These are phyloP conservation scores for Trichoderma atroviride DNA, from an alignment of 2,329 filamentous ascomycete genomes.

Conservation along the genomic window DNA sequence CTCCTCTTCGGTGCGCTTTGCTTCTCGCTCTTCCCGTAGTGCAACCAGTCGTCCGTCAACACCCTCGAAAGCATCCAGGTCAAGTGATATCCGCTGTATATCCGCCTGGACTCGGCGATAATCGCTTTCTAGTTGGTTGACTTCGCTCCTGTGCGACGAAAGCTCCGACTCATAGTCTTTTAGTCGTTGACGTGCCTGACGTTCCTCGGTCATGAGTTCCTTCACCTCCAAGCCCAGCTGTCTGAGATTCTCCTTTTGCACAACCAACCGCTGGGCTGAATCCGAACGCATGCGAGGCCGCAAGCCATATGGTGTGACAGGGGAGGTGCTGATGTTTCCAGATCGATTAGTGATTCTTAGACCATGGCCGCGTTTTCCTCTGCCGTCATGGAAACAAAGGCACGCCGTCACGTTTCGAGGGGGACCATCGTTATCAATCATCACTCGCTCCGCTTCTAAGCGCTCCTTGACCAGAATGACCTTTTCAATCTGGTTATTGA, in stretches of 20 bases:
- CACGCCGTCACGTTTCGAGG: slow-evolving; percentile 74
- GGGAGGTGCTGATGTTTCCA: slow-evolving; percentile 47
- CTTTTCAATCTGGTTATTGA: slow-evolving; percentile 82
- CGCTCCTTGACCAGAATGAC: slow-evolving; percentile 73
- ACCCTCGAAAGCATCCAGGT: slow-evolving; percentile 68
- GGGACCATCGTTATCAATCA: slow-evolving; percentile 61
- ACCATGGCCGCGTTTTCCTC: slow-evolving; percentile 57
- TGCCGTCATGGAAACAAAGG: slow-evolving; percentile 67
- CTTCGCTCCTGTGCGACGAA: slow-evolving; percentile 46
- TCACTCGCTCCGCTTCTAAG: slow-evolving; percentile 66
- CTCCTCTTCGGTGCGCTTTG: slow-evolving; percentile 52
- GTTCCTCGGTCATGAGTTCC: slow-evolving; percentile 53
- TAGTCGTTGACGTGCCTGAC: slow-evolving; percentile 50
- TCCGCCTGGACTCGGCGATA: slow-evolving; percentile 63
- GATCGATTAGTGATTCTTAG: slow-evolving; percentile 56
- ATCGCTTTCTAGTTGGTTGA: slow-evolving; percentile 51
- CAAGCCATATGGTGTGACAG: slow-evolving; percentile 51
- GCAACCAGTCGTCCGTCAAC: slow-evolving; percentile 67
- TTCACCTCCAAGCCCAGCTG: slow-evolving; percentile 59
- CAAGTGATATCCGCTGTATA: slow-evolving; percentile 54
- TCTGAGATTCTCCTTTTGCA: slow-evolving; percentile 53
- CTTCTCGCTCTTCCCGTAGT: slow-evolving; percentile 60
- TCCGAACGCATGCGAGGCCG: slow-evolving; percentile 80
- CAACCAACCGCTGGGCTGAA: slow-evolving; percentile 64
- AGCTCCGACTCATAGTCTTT: slow-evolving; percentile 52